phyloP scores from a whole-genome alignment of 257 asterid genomes.

The Nyctanthes arbortristis region DNA sequence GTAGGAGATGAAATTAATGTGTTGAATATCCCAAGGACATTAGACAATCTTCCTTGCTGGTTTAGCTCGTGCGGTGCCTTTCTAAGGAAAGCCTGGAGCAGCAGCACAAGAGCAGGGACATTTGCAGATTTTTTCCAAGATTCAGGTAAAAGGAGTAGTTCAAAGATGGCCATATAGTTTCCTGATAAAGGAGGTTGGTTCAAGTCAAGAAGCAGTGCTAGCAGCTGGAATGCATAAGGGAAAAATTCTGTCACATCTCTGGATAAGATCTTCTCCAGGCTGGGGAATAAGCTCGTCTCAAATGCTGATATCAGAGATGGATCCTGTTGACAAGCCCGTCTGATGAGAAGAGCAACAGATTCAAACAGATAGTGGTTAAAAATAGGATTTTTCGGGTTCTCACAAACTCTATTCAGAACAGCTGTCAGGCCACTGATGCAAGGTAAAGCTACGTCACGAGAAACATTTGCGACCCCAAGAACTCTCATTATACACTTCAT shows the following conservation, averaged over 20 bases:
- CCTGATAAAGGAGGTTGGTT: conserved; percentile 62
- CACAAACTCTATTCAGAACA: conserved; percentile 73
- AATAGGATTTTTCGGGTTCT: conserved; percentile 79
- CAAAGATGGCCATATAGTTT: conserved; percentile 72
- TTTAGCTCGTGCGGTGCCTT: conserved; percentile 80
- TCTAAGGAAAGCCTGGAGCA: conserved; percentile 94
- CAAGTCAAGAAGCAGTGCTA: conserved; percentile 92
- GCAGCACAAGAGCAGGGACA: conserved; percentile 85
- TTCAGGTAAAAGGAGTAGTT: conserved; percentile 75
- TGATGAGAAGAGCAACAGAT: conserved; percentile 79
- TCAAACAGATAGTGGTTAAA: conserved; percentile 88
- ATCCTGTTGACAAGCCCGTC: conserved; percentile 78
- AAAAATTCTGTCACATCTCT: conserved; percentile 79
- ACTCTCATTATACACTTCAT: conserved; percentile 98
- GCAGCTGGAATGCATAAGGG: conserved; percentile 90
- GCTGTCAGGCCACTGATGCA: conserved; percentile 72
- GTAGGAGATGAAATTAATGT: conserved; percentile 61
- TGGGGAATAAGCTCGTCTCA: conserved; percentile 74
- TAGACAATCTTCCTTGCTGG: conserved; percentile 71
- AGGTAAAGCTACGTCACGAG: conserved; percentile 75
- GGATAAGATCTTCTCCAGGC: conserved; percentile 63
- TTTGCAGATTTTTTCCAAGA: conserved; percentile 86
- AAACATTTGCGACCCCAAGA: conserved; percentile 74
- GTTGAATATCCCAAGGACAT: conserved; percentile 77
- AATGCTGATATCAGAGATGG: conserved; percentile 66